Conservation (phyloP, 805 yeast species). For the Saccharomycopsis sp. region DNA sequence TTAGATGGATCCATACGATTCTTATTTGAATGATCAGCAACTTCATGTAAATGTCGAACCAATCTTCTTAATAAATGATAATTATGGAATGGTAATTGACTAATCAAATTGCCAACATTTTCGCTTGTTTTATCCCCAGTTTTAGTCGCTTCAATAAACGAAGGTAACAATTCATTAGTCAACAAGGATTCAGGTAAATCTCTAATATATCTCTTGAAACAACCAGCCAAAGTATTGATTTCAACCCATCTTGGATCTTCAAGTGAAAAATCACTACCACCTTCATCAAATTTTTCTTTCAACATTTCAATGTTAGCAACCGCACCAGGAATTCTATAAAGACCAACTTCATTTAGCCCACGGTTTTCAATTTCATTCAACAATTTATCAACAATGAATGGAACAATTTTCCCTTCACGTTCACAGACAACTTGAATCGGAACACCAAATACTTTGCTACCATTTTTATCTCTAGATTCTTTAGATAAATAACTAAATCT, state of each 20-base stretch:
- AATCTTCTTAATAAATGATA: constrained; percentile 62
- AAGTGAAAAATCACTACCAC: constrained; percentile 35
- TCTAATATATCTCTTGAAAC: constrained; percentile 75
- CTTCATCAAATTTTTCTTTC: constrained; percentile 49
- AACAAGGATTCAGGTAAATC: constrained; percentile 83
- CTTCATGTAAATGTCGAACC: constrained; percentile 59
- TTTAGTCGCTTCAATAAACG: constrained; percentile 38
- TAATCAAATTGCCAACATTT: constrained; percentile 29
- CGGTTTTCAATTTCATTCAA: constrained; percentile 75
- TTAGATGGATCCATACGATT: constrained; percentile 89
- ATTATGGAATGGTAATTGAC: constrained; percentile 54
- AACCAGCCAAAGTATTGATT: constrained; percentile 80
- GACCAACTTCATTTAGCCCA: constrained; percentile 85
- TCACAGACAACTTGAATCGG: constrained; percentile 72
- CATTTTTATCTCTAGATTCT: constrained; percentile 33
- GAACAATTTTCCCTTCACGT: constrained; percentile 57
- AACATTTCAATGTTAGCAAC: constrained; percentile 49
- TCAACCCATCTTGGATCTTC: constrained; percentile 62
- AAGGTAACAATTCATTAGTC: constrained; percentile 56
- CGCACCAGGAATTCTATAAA: constrained; percentile 71
- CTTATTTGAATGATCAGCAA: constrained; percentile 55
- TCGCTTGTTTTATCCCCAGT: constrained; percentile 27
- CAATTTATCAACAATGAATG: constrained; percentile 57
- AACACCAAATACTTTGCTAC: constrained; percentile 71
- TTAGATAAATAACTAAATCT: constrained; percentile 37